Evolutionary conservation across 352 stramenopile genomes (phyloP), one percentile per base, ranked within the genome.

Genomic region (Bremia lactucae): DNA sequence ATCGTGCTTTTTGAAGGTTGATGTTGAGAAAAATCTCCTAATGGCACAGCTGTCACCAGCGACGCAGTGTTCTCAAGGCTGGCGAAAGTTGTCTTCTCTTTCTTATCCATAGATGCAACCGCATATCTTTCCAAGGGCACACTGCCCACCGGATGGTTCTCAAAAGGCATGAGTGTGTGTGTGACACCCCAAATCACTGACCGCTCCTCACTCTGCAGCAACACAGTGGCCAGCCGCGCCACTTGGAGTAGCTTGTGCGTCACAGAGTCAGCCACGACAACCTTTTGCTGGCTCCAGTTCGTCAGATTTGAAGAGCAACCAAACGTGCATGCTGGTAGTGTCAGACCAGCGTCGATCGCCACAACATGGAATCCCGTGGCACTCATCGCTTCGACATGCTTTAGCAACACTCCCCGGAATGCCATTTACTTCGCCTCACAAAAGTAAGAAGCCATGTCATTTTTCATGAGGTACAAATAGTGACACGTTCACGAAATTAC

Each of bases 401-500:
- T 41, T 20, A 87, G 68, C 36, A 89, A 46, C 42, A 80, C 62
- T 15, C 76, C 76, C n/a, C 71, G 71, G 60, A 87, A 86, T 45
- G 65, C 64, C 72, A 89, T 84, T 33, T n/a, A n/a, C n/a, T n/a
- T n/a, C n/a, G n/a, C n/a, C n/a, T n/a, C n/a, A n/a, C n/a, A n/a
- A n/a, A n/a, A n/a, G n/a, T n/a, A n/a, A n/a, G n/a, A n/a, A n/a
- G n/a, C n/a, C n/a, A n/a, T n/a, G n/a, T n/a, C n/a, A n/a, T n/a
- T n/a, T n/a, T n/a, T n/a, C n/a, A n/a, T n/a, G n/a, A n/a, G n/a
- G n/a, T n/a, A n/a, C n/a, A n/a, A n/a, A n/a, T 38, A 10, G 9
- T 15, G 19, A 7, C 11, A n/a, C n/a, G n/a, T n/a, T n/a, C n/a
- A n/a, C n/a, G n/a, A n/a, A n/a, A n/a, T n/a, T n/a, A n/a, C n/a